phyloP scores from a whole-genome alignment of 768 basidiomycete genomes.

The Lentinula boryana region DNA sequence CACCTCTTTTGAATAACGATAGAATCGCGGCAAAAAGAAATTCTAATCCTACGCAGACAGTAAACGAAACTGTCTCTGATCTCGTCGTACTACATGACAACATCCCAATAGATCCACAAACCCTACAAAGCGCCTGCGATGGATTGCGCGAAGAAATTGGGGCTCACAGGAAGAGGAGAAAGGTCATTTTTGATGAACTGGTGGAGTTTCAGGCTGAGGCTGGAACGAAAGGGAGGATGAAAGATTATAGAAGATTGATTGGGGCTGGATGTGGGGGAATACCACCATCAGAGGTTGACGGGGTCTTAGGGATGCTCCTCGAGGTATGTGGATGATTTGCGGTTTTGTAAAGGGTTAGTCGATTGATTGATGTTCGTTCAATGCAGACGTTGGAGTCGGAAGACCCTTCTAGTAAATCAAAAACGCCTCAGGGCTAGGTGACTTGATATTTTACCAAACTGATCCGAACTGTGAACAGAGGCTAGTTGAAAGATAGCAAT shows the following conservation, averaged over 20 bases:
- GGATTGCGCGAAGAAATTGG: slow-evolving; percentile 57
- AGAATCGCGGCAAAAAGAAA: background rate
- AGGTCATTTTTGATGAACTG: slow-evolving; percentile 66
- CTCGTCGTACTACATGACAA: slow-evolving; percentile 51
- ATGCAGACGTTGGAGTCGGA: slow-evolving; percentile 75
- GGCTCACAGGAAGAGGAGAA: slow-evolving; percentile 62
- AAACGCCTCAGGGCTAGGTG: background rate
- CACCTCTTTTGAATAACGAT: slow-evolving; percentile 13
- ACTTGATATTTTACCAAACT: background rate
- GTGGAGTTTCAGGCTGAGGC: slow-evolving; percentile 83
- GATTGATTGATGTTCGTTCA: slow-evolving; percentile 1
- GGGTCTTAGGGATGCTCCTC: slow-evolving; percentile 75
- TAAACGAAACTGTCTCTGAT: slow-evolving; percentile 57
- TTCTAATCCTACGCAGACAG: slow-evolving; percentile 16
- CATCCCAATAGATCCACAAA: slow-evolving; percentile 53
- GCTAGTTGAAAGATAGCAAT: background rate
- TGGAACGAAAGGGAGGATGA: slow-evolving; percentile 85
- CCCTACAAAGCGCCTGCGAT: slow-evolving; percentile 50
- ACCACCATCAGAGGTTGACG: slow-evolving; percentile 82
- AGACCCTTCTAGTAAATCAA: slow-evolving; percentile 37
- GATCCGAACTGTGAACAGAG: background rate
- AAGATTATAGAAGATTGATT: slow-evolving; percentile 84
- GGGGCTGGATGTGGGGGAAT: slow-evolving; percentile 87
- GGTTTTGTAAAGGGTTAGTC: background rate
- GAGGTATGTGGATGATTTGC: slow-evolving; percentile 47